phyloP scores from a whole-genome alignment of 306 rosid genomes.

The Medicago arabica region DNA sequence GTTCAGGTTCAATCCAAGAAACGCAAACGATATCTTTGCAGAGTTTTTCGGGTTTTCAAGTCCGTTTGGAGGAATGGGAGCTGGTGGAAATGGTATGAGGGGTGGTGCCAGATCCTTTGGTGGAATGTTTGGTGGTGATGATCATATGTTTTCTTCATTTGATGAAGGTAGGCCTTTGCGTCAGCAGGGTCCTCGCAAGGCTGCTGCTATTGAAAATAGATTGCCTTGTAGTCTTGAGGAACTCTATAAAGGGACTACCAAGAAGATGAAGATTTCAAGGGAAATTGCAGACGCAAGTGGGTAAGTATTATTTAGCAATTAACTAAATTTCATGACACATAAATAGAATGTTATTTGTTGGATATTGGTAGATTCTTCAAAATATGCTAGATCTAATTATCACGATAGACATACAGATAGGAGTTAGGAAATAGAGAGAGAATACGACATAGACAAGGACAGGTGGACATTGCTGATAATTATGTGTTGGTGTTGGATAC shows the following conservation, averaged over 20 bases:
- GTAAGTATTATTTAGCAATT: constrained; percentile 4
- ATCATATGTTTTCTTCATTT: constrained; percentile 56
- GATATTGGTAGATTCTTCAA: too few species aligned
- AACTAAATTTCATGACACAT: too few species aligned
- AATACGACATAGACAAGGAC: too few species aligned
- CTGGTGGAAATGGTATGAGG: constrained; percentile 47
- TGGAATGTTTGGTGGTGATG: constrained; percentile 74
- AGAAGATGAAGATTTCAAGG: constrained; percentile 85
- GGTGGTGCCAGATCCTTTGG: constrained; percentile 67
- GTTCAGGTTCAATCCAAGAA: constrained; percentile 84
- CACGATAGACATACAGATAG: too few species aligned
- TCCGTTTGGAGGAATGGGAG: constrained; percentile 74
- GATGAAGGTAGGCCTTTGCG: constrained; percentile 73
- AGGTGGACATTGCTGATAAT: too few species aligned
- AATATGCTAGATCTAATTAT: too few species aligned
- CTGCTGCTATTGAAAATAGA: constrained; percentile 64
- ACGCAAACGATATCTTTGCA: constrained; percentile 68
- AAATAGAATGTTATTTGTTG: too few species aligned
- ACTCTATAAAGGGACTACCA: constrained; percentile 80
- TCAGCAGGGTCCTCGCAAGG: constrained; percentile 73
- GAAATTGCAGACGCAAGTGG: constrained; percentile 70
- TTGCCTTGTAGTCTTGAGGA: constrained; percentile 84
- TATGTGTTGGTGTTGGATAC: too few species aligned
- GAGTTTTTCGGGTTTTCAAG: constrained; percentile 83
- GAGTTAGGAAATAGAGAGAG: too few species aligned